Evolutionary conservation across 805 yeast species (phyloP), one percentile per base, ranked within the genome.

Genomic region (Saccharomycopsis fibuligera): DNA sequence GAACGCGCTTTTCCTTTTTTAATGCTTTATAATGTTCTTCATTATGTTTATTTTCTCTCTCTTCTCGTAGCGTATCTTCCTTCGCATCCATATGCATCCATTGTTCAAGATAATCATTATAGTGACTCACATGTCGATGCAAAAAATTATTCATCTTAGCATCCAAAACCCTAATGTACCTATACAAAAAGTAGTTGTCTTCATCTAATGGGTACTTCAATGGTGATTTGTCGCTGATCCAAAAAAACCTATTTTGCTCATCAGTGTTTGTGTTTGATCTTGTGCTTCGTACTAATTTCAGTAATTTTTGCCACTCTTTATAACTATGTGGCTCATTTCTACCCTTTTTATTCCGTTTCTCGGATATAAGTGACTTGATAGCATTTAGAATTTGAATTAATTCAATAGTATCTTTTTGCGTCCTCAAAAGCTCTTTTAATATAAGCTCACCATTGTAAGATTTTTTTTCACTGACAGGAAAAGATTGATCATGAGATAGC

Each of bases 191-290:
- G 57, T 76, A 85, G 49, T 78, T 76, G 0, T 89, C 79, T 60
- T 87, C 89, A 55, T 73, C 74, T 35, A 83, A 66, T 0, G 93
- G 93, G 48, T 74, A 76, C 40, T 83, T 69, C 37, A 87, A 65
- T 0, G 96, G 96, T 1, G 89, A 80, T 1, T 64, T 58, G 1
- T 78, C 78, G 5, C 83, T 71, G 2, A 86, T 55, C 95, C 95
- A 87, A 58, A 68, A 81, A 33, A 66, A 61, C 1, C 64, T 54
- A 38, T 66, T 36, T 17, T 40, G 12, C 27, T 37, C 36, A 24
- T 19, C 23, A 14, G 42, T 16, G 22, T 31, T 12, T 4, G 46
- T 19, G 22, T 17, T 6, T 16, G 9, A 5, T 24, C 19, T 37
- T 38, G 29, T 23, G 35, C 41, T 35, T 19, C 61, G 66, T 6